Base-by-base conservation (phyloP, 2,329 filamentous ascomycete species). In the Verticillium nonalfalfae region DNA sequence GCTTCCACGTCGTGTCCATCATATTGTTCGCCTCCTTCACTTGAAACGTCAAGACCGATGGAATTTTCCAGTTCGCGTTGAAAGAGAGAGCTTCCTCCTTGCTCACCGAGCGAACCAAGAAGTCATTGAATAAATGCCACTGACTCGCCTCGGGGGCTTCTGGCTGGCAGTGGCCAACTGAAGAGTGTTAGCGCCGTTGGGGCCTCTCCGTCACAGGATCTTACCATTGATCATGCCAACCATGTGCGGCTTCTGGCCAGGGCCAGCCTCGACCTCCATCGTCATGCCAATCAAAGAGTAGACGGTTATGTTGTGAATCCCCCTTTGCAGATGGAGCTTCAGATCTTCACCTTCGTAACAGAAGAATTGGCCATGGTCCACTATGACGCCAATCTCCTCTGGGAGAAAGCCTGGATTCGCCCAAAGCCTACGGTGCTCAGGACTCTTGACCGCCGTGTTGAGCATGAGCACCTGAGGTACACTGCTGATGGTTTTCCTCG, bases 101-200 rank as follows among this genome's bases (percentile, higher is more conserved):
- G 36, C 88, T 85, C 15, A 97, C 85, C 10, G 89, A 87, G 13
- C 90, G 86, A 26, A 99, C 96, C 39, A 97, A 77, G 70, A 99
- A 99, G 75, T 99, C 95, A 68, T 99, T 99, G 78, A 99, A 97
- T 1, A 99, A 77, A 75, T 98, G 92, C 96, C 96, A 99, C 68
- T 89, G 88, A 69, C 85, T 89, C 65, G 86, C 82, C 3, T 78
- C 79, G 1, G 85, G 81, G 0, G 83, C 73, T 52, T 84, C 79
- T 0, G 81, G 79, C 60, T 86, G 85, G 0, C 90, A 86, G 59
- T 91, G 86, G 13, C 85, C 84, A 61, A 90, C 88, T 90, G 60
- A 15, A 33, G 21, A 38, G 54, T 6, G 64, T 78, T 62, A 77
- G 70, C 40, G 45, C 60, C 10, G 26, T 60, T 5, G 9, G 35